These are phyloP conservation scores for Aspergillus brasiliensis DNA, from an alignment of 2,329 filamentous ascomycete species.

Conservation along the genomic window DNA sequence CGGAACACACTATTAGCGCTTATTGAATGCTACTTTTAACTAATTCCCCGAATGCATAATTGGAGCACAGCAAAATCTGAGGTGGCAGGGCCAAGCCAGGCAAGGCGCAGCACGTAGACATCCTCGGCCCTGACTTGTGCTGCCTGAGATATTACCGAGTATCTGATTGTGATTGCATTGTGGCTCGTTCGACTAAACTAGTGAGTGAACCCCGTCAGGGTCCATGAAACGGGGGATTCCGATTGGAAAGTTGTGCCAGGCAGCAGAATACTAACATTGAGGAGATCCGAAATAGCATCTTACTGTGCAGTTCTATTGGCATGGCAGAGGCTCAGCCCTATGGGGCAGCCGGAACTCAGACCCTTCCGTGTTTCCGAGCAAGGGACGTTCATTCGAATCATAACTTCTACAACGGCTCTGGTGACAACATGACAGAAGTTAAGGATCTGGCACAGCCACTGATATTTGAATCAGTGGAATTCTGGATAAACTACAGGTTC, in stretches of 20 bases:
- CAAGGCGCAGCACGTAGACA: neutral
- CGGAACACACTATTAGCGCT: neutral
- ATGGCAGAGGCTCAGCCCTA: conserved; percentile 2
- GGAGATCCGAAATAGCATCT: no score
- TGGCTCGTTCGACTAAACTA: neutral
- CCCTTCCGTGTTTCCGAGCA: neutral
- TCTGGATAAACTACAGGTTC: no score
- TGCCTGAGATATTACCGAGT: neutral
- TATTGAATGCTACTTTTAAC: neutral
- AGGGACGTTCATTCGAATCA: no score
- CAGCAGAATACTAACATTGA: neutral
- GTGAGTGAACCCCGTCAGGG: neutral
- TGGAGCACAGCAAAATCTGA: neutral
- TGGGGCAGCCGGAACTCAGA: neutral
- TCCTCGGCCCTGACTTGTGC: neutral
- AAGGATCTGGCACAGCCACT: no score
- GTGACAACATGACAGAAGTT: no score
- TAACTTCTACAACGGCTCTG: no score
- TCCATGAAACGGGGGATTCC: neutral
- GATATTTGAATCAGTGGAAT: no score
- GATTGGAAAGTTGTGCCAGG: neutral
- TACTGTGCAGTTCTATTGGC: no score
- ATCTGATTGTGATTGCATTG: neutral
- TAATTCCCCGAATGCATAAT: neutral
- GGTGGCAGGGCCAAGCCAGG: neutral